Base-by-base conservation (phyloP, 768 basidiomycete species). In the Amanita thiersii region DNA sequence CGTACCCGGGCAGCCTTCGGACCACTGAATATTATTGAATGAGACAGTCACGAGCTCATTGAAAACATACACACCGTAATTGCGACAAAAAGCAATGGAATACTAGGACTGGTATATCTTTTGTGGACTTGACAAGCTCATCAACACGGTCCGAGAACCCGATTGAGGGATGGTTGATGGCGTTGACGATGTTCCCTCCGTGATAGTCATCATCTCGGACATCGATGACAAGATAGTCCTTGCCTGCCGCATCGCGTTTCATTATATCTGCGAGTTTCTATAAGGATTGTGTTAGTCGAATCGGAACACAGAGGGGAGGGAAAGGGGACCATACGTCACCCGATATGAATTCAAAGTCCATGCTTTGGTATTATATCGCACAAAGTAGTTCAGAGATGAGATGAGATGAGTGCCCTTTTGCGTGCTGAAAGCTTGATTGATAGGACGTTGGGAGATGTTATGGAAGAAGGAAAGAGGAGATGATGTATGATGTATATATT, bases 1-100 rank as follows among this genome's bases (percentile, higher is more conserved):
- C 69, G 25, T 58, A 88, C 88, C 47, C 73, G 64, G 28, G 86
- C 87, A 42, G 87, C 82, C 52, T 77, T 79, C 0, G 87, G 88
- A 12, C 87, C 87, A 32, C 86, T 87, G 12, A 46, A 39, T 36
- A 42, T 14, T 43, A 21, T 48, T 20, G 44, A 53, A 11, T 47
- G 38, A 43, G 17, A 19, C 20, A 36, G 25, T 3, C 14, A 24
- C 26, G 19, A 23, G 35, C 24, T 28, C 24, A 4, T 10, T 36
- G 29, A 28, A 20, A 39, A n/a, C 20, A 25, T 37, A 64, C 81
- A 32, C 50, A 87, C 87, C 88, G 72, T 25, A 73, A 66, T 61
- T 90, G 87, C 5, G 85, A 87, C 38, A 83, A 62, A 2, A 73
- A 70, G 53, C 88, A 90, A 53, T 90, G 88, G 55, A 91, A 91